phyloP scores from a whole-genome alignment of 805 yeast genomes.

The Maudiozyma pseudohumilis region DNA sequence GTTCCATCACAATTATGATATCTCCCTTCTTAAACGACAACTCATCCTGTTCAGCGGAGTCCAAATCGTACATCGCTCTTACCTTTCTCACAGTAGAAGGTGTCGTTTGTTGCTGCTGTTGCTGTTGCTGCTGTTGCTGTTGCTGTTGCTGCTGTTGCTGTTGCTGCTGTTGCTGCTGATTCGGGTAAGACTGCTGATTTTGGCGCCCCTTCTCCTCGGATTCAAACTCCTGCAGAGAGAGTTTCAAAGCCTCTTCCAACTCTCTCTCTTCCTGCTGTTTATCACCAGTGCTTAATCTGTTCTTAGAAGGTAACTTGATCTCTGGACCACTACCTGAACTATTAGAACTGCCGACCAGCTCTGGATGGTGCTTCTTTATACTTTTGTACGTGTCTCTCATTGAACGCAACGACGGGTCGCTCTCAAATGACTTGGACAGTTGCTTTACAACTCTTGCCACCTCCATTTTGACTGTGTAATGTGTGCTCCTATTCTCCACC shows the following conservation, averaged over 20 bases:
- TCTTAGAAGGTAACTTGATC: slow-evolving; percentile 47
- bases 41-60: slow-evolving; percentile 75
- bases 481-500: slow-evolving; percentile 46
- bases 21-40: slow-evolving; percentile 82
- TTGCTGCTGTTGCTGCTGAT: slow-evolving; percentile 9
- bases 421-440: slow-evolving; percentile 50
- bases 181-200: slow-evolving; percentile 8
- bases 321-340: slow-evolving; percentile 9
- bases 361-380: slow-evolving; percentile 36
- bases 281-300: slow-evolving; percentile 36
- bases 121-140: slow-evolving; percentile 8
- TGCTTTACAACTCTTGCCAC: slow-evolving; percentile 61
- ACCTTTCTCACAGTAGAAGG: slow-evolving; percentile 48
- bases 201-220: slow-evolving; percentile 13
- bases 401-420: slow-evolving; percentile 68
- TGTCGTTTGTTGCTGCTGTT: slow-evolving; percentile 7
- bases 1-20: slow-evolving; percentile 74
- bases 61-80: slow-evolving; percentile 74
- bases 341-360: slow-evolving; percentile 12
- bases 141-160: slow-evolving; percentile 11
- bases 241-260: slow-evolving; percentile 59
- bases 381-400: slow-evolving; percentile 52
- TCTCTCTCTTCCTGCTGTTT: slow-evolving; percentile 65
- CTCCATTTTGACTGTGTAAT: slow-evolving; percentile 54
- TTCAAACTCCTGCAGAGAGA: slow-evolving; percentile 56